Percentiles rank a stretch among this genome's conserved stretches.
phyloP scores from a whole-genome alignment of 2,329 filamentous ascomycete species.

The Venturiaceae sp. region DNA sequence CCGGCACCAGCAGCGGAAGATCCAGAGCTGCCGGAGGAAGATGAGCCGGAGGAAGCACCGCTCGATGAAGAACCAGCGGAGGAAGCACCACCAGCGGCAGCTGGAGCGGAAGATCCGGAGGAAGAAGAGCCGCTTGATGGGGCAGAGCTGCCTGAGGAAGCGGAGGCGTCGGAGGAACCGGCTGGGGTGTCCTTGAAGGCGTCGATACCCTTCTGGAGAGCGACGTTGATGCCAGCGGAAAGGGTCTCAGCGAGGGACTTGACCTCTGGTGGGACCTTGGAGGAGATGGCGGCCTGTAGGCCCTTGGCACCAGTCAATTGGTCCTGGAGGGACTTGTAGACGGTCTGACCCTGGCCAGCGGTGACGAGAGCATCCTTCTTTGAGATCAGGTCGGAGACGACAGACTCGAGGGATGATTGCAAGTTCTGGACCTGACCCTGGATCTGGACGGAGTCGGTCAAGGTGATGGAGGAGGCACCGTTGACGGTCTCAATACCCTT shows the following conservation, averaged over 20 bases:
- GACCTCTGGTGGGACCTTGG: constrained; percentile 20
- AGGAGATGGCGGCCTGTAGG: constrained; percentile 18
- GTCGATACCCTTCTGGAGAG: constrained; percentile 22
- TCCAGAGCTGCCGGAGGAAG: neutral
- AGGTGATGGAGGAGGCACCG: constrained; percentile 13
- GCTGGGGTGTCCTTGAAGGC: constrained; percentile 11
- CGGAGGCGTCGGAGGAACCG: neutral
- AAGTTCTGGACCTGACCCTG: constrained; percentile 18
- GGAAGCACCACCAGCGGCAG: neutral
- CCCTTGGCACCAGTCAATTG: constrained; percentile 18
- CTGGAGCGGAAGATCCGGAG: neutral
- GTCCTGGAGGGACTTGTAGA: constrained; percentile 16
- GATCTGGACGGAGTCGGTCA: constrained; percentile 19
- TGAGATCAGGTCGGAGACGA: constrained; percentile 15
- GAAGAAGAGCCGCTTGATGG: neutral
- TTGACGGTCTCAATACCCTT: constrained; percentile 17
- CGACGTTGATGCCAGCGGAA: constrained; percentile 19
- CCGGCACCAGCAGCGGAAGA: neutral
- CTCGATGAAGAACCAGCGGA: neutral
- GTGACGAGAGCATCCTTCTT: constrained; percentile 19
- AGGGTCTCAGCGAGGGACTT: constrained; percentile 16
- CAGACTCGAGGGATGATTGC: constrained; percentile 16
- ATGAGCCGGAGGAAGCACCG: neutral
- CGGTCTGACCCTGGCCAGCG: constrained; percentile 14
- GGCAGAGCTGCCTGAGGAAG: neutral